These are phyloP conservation scores for Suhomyces kilbournensis DNA, from an alignment of 805 yeast species.

Conservation along the genomic window DNA sequence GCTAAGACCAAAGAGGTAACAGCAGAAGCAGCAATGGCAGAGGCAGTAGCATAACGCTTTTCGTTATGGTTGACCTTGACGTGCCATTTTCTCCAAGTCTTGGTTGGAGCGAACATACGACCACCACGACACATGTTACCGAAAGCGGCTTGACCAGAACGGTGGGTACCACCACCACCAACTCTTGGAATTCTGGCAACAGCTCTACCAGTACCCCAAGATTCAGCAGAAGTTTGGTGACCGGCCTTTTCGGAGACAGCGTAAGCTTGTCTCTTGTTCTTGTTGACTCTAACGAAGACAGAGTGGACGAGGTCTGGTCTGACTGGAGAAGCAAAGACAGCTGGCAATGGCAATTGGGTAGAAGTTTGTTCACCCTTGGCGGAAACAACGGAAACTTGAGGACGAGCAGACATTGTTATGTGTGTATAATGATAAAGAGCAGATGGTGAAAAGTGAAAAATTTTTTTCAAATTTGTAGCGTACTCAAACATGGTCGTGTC, in stretches of 20 bases:
- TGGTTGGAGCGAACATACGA: constrained; percentile 99
- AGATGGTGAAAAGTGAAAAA: constrained; percentile 10
- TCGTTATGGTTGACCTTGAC: constrained; percentile 99
- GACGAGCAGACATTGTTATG: constrained; percentile 61
- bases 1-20: constrained; percentile 98
- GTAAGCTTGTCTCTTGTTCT: constrained; percentile 99
- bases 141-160: constrained; percentile 99
- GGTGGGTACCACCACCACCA: constrained; percentile 99
- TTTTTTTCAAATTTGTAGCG: constrained; percentile 9
- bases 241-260: constrained; percentile 99
- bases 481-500: constrained; percentile 5
- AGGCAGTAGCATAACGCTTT: constrained; percentile 99
- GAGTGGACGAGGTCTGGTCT: constrained; percentile 99
- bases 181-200: constrained; percentile 99
- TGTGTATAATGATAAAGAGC: constrained; percentile 20
- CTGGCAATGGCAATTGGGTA: constrained; percentile 88
- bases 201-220: constrained; percentile 99
- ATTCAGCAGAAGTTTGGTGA: constrained; percentile 99
- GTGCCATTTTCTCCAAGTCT: constrained; percentile 99
- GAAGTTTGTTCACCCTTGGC: constrained; percentile 83
- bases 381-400: constrained; percentile 95
- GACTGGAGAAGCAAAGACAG: constrained; percentile 99
- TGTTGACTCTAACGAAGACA: constrained; percentile 97
- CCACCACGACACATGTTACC: constrained; percentile 99
- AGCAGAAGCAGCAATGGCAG: constrained; percentile 98